Evolutionary conservation across 495 filamentous ascomycete genomes (phyloP), one percentile per base, ranked within the genome.

Genomic region (Penicillium bialowiezense): DNA sequence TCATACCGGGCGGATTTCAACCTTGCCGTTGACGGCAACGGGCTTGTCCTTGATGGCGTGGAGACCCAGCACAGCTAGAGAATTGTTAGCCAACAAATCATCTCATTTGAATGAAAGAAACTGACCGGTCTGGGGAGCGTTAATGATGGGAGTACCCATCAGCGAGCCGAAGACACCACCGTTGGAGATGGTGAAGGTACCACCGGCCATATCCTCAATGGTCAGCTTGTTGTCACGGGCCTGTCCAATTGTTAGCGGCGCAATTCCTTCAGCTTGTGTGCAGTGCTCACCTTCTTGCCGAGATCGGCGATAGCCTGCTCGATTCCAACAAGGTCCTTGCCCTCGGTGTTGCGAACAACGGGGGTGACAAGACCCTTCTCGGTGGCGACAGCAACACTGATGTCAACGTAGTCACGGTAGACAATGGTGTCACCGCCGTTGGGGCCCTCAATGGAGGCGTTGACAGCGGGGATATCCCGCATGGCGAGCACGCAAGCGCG

Each of bases 71-170:
- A 98, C 93, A 43, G 92, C 93, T 77, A 48, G 5, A 37, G 10
- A 31, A 35, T 33, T 14, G 34, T 70, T 54, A 69, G 65, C 37
- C 23, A 41, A 19, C 17, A 32, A 7, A 7, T 10, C 29, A 32
- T 18, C 33, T 20, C 18, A 21, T 44, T 9, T 35, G n/a, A 4
- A 17, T 7, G 32, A 41, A 14, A 21, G 10, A 7, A n/a, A 54
- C 71, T 40, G 58, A 80, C 79, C 79, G 31, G 89, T 92, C 68
- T 98, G 93, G 17, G 93, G 93, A 19, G 96, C 75, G 70, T 98
- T 98, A 75, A 98, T 97, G 65, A 98, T 98, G n/a, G 93, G 93
- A 1, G 93, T 98, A 21, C 92, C 92, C 90, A 96, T 96, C 52
- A 97, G 68, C 20, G 86, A 89, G 24, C 86, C 85, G 59, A 87